A percentile compares a stretch with the other conserved stretches of the same genome.
Evolutionary conservation across 805 yeast genomes (phyloP).

Genomic region (Barnettozyma salicaria): DNA sequence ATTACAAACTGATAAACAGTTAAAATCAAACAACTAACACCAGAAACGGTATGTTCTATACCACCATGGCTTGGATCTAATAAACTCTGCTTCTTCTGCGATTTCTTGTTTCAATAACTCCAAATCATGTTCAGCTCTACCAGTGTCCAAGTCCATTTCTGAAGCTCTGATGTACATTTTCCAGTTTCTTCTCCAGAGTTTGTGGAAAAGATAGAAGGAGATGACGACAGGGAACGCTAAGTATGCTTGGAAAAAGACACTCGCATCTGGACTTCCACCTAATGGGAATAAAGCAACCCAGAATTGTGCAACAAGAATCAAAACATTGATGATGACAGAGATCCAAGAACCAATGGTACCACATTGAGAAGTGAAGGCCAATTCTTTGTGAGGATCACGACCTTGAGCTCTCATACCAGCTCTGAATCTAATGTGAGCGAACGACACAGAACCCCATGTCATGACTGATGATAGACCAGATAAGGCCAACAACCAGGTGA

Average conservation of each 20-base stretch:
- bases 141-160: conserved; percentile 55
- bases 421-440: conserved; percentile 65
- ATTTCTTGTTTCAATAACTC: conserved; percentile 52
- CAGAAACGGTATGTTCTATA: conserved; percentile 49
- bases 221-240: conserved; percentile 38
- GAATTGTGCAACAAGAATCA: conserved; percentile 71
- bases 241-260: conserved; percentile 32
- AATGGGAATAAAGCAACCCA: conserved; percentile 53
- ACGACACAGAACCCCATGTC: conserved; percentile 73
- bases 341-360: conserved; percentile 64
- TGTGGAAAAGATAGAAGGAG: conserved; percentile 34
- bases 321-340: conserved; percentile 52
- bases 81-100: conserved; percentile 48
- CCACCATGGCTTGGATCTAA: conserved; percentile 39
- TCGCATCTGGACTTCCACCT: conserved; percentile 27
- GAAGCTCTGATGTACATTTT: conserved; percentile 35
- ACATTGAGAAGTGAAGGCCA: conserved; percentile 61
- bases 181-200: conserved; percentile 38
- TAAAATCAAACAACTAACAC: no score
- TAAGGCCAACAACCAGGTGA: conserved; percentile 71
- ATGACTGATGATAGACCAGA: conserved; percentile 73
- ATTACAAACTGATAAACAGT: no score
- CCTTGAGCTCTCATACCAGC: conserved; percentile 53
- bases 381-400: conserved; percentile 55
- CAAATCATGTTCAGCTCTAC: conserved; percentile 55